phyloP scores from a whole-genome alignment of 2,329 filamentous ascomycete species.

The Sclerotinia trifoliorum region DNA sequence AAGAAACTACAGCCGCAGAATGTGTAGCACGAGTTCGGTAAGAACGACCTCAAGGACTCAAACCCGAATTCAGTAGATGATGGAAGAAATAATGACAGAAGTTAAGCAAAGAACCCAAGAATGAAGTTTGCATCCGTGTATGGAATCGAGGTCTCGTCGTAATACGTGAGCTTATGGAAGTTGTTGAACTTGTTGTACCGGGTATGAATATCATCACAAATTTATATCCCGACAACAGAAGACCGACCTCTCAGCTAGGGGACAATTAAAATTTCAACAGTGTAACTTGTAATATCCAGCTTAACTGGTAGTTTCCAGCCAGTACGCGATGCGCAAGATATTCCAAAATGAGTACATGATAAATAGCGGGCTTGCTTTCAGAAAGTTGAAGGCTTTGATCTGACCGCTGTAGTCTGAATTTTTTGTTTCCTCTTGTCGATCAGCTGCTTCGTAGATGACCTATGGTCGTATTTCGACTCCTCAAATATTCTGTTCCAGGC shows the following conservation, averaged over 20 bases:
- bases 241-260: neutral
- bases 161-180: too few species aligned
- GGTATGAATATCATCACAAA: neutral
- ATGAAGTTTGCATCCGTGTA: neutral
- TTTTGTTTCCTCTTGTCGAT: too few species aligned
- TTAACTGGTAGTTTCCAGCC: neutral
- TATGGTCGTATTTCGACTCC: neutral
- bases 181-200: neutral
- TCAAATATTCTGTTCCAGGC: neutral
- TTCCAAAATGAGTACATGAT: neutral
- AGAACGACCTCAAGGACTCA: neutral
- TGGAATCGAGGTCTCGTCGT: neutral
- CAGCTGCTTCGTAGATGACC: neutral
- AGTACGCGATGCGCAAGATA: neutral
- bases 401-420: neutral
- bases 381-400: neutral
- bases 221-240: neutral
- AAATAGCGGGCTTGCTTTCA: neutral
- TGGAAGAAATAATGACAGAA: neutral
- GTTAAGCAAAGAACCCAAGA: neutral
- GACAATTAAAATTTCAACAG: too few species aligned
- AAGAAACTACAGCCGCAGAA: neutral
- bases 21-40: neutral
- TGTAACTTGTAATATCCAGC: neutral
- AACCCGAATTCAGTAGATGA: neutral